phyloP scores from a whole-genome alignment of 2,329 filamentous ascomycete genomes.

The Microcyclosporella mali region DNA sequence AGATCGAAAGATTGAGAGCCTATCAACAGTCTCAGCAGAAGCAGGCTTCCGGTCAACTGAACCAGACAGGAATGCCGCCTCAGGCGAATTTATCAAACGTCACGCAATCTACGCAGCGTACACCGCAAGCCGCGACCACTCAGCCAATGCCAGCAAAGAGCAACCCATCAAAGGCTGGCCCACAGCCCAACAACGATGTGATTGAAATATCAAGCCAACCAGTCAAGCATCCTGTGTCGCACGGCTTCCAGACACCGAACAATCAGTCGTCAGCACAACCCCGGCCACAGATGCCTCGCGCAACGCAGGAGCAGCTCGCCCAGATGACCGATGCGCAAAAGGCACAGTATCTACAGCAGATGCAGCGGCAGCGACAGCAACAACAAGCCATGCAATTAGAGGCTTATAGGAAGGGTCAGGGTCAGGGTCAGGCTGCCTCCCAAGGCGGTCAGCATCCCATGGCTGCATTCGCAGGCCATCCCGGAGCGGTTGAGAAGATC shows the following conservation, averaged over 20 bases:
- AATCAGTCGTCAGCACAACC: constrained; percentile 12
- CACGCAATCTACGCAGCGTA: constrained; percentile 11
- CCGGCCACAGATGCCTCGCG: background rate
- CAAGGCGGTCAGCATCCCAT: constrained; percentile 1
- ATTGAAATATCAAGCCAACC: constrained; percentile 33
- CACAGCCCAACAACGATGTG: constrained; percentile 36
- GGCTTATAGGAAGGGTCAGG: constrained; percentile 25
- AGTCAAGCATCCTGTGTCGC: constrained; percentile 20
- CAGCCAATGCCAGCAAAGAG: constrained; percentile 22
- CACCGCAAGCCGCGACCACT: constrained; percentile 8
- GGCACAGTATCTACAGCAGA: constrained; percentile 13
- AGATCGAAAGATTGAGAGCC: constrained; percentile 13
- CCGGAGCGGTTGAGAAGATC: constrained; percentile 8
- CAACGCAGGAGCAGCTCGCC: constrained; percentile 19
- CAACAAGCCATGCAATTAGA: constrained; percentile 16
- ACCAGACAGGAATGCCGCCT: constrained; percentile 1
- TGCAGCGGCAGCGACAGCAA: constrained; percentile 16
- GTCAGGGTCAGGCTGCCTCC: constrained; percentile 4
- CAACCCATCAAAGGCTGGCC: constrained; percentile 19
- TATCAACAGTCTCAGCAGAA: constrained; percentile 34
- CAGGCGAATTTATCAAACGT: constrained; percentile 7
- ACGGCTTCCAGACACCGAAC: constrained; percentile 27
- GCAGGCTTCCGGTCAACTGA: constrained; percentile 29
- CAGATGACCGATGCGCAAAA: constrained; percentile 21
- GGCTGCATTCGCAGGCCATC: background rate